These are phyloP conservation scores for Pinus albicaulis DNA, from an alignment of 75 land plant species.

Conservation along the genomic window DNA sequence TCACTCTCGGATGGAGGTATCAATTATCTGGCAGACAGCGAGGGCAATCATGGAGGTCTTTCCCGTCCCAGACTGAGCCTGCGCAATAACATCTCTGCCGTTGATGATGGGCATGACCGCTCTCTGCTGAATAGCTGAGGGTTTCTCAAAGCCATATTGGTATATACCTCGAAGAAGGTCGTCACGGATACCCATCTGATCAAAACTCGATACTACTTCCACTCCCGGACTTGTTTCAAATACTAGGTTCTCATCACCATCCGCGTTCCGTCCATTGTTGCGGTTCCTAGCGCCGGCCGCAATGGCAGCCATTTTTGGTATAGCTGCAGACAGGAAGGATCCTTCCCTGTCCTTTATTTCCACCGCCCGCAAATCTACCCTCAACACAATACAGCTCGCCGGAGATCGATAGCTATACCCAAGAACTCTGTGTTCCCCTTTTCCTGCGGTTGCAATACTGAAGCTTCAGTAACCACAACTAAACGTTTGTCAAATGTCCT, in stretches of 20 bases:
- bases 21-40: constrained; percentile 32
- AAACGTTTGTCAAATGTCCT: too few species aligned
- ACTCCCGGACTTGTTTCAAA: constrained; percentile 93
- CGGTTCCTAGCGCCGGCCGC: neutral
- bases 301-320: too few species aligned
- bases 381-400: too few species aligned
- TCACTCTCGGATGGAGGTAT: constrained; percentile 61
- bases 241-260: constrained; percentile 48
- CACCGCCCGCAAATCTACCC: too few species aligned
- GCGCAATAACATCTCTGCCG: constrained; percentile 66
- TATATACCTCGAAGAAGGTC: constrained; percentile 89
- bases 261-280: constrained; percentile 23
- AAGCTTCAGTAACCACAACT: too few species aligned
- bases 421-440: too few species aligned
- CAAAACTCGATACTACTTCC: constrained; percentile 71
- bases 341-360: too few species aligned
- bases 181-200: constrained; percentile 85
- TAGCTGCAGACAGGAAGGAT: too few species aligned
- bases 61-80: constrained; percentile 43
- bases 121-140: constrained; percentile 95
- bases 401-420: too few species aligned
- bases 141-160: constrained; percentile 90
- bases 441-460: too few species aligned
- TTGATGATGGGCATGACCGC: constrained; percentile 82
- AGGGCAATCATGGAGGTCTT: constrained; percentile 50